Conservation (phyloP, 2,329 filamentous ascomycete species). For the Xylaria sp. region DNA sequence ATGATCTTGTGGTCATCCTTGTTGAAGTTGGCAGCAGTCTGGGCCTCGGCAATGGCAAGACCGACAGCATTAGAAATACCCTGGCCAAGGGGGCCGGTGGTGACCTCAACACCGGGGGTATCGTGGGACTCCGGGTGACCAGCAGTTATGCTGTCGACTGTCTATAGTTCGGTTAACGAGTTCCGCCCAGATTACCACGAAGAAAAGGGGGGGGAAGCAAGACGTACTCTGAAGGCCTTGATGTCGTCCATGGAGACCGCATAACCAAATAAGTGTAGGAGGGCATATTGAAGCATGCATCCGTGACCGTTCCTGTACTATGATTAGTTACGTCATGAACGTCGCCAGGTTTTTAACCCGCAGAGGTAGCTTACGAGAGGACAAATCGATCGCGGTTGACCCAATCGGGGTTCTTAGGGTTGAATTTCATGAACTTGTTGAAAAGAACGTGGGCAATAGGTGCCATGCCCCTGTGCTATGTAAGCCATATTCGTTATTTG, state of each 20-base stretch:
- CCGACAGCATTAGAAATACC: constrained; percentile 97
- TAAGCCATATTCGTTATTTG: constrained; percentile 24
- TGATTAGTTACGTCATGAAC: constrained; percentile 16
- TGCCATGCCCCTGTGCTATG: constrained; percentile 72
- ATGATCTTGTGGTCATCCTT: constrained; percentile 90
- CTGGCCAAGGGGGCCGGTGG: constrained; percentile 95
- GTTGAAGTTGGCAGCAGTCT: constrained; percentile 92
- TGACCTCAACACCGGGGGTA: constrained; percentile 96
- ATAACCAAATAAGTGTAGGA: constrained; percentile 97
- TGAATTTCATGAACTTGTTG: constrained; percentile 99
- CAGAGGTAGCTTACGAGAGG: constrained; percentile 78
- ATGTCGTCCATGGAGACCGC: constrained; percentile 84
- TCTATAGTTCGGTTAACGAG: constrained; percentile 44
- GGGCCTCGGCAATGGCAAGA: constrained; percentile 94
- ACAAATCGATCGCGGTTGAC: constrained; percentile 98
- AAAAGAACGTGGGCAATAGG: constrained; percentile 95
- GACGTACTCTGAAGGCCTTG: constrained; percentile 90
- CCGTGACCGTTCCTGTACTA: constrained; percentile 86
- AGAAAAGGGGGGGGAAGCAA: no score
- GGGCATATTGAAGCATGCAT: constrained; percentile 99
- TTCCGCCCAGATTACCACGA: no score
- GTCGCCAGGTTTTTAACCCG: neutral
- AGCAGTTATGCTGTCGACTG: constrained; percentile 77
- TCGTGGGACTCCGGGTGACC: constrained; percentile 97
- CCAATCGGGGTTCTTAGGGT: constrained; percentile 98